Evolutionary conservation across 1,284 basidiomycete genomes (phyloP), one percentile per base, ranked within the genome.

Genomic region (Ceratobasidium sp.): DNA sequence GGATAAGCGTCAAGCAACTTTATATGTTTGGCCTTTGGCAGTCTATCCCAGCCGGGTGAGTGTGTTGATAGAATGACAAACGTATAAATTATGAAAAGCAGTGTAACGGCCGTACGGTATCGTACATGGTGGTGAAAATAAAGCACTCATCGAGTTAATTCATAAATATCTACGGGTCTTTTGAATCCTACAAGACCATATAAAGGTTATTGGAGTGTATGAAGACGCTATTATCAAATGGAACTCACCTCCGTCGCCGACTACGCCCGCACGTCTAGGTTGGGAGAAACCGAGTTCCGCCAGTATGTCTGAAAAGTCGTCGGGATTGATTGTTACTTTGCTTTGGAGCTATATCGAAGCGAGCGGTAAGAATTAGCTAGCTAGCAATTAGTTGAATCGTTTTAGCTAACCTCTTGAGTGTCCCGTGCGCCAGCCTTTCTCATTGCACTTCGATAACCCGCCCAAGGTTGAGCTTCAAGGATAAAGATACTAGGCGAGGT

Each of bases 381-480:
- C 21, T 5, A 16, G 18, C 47, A 5, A 32, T 26, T n/a, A 21
- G 7, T 30, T 26, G 9, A 13, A 13, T 14, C 8, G 23, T 23
- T 8, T 21, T 11, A 41, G 14, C 57, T 59, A 21, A 59, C 57
- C 30, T 59, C 32, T 41, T 59, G 38, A 8, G 38, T 5, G 11
- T 26, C n/a, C 8, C 26, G 49, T 21, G 35, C 23, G 32, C 47
- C 30, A 23, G 38, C 83, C 86, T 91, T 88, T 11, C 89, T 85
- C 72, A 85, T 88, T 0, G 91, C 90, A 76, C 92, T 92, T 9
- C 83, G 83, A 76, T 95, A 95, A 0, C 89, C 88, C 8, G 91
- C 88, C 91, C 91, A 94, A 32, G 87, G 83, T 77, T 95, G 93
- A 0, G 92, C 89, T 78, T 95, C 93, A 1, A 95, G 82, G 0